Conservation (phyloP, 1,284 basidiomycete genomes). For the Ustilago nuda region DNA sequence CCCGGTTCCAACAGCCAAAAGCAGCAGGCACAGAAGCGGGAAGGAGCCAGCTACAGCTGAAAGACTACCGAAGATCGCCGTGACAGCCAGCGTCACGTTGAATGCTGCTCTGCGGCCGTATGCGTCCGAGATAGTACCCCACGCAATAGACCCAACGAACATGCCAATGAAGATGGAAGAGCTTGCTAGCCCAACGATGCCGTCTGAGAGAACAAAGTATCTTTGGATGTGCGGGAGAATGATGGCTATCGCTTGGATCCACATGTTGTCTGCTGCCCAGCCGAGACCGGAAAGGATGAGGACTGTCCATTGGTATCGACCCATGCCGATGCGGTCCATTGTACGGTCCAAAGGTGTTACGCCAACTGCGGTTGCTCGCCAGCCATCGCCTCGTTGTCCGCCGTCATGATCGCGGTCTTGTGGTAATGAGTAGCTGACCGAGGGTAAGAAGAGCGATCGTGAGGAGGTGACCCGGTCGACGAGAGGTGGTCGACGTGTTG, state of each 20-base stretch:
- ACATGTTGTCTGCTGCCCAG: conserved; percentile 68
- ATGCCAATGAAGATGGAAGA: conserved; percentile 89
- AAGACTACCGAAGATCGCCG: conserved; percentile 86
- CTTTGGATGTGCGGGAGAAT: conserved; percentile 91
- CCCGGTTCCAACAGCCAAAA: conserved; percentile 90
- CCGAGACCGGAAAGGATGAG: conserved; percentile 62
- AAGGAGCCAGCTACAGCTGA: conserved; percentile 84
- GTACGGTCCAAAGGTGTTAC: conserved; percentile 72
- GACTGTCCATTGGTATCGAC: conserved; percentile 70
- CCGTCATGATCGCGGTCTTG: conserved; percentile 2
- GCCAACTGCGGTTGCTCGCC: conserved; percentile 51
- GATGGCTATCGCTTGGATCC: conserved; percentile 76
- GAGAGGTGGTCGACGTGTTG: conserved; percentile 26
- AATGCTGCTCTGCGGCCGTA: conserved; percentile 86
- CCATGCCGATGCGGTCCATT: conserved; percentile 90
- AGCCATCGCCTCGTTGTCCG: conserved; percentile 14
- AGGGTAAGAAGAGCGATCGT: conserved; percentile 38
- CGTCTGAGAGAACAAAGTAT: conserved; percentile 76
- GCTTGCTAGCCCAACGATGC: conserved; percentile 79
- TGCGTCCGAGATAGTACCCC: conserved; percentile 69
- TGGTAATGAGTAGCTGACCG: conserved; percentile 23
- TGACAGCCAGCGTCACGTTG: conserved; percentile 90
- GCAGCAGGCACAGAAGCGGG: conserved; percentile 77
- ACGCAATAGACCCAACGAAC: conserved; percentile 87
- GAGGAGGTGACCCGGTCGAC: conserved; percentile 36